A percentile compares a stretch with the other conserved stretches of the same genome.
phyloP scores from a whole-genome alignment of 2,329 filamentous ascomycete genomes.

The Aspergillus niger region DNA sequence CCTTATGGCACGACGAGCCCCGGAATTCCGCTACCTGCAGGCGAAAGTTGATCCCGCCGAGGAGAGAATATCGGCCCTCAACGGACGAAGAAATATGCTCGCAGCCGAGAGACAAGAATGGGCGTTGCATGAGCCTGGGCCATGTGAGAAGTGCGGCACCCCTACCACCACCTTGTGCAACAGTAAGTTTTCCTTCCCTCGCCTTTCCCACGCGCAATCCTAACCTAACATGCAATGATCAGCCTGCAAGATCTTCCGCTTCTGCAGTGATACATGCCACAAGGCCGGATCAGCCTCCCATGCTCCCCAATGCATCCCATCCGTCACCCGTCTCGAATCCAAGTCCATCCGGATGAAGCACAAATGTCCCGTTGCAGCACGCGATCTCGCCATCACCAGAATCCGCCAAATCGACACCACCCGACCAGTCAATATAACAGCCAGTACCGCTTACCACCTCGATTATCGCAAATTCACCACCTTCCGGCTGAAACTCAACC shows the following conservation, averaged over 20 bases:
- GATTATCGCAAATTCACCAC: conserved; percentile 37
- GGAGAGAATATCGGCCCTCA: conserved; percentile 31
- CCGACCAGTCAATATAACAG: conserved; percentile 22
- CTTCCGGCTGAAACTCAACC: conserved; percentile 35
- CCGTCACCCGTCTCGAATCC: conserved; percentile 33
- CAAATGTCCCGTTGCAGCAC: conserved; percentile 26
- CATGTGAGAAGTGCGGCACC: conserved; percentile 25
- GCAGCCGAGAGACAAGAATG: conserved; percentile 30
- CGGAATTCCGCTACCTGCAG: conserved; percentile 28
- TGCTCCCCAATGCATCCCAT: conserved; percentile 29
- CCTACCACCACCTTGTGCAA: conserved; percentile 29
- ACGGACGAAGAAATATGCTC: conserved; percentile 28
- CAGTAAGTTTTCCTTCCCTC: conserved; percentile 20
- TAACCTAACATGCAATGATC: background rate
- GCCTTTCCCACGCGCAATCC: background rate
- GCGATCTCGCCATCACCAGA: conserved; percentile 30
- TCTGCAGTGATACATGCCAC: conserved; percentile 32
- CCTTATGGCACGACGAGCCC: conserved; percentile 27
- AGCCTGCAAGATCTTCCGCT: conserved; percentile 34
- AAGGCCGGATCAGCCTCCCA: conserved; percentile 19
- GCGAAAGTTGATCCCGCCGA: conserved; percentile 31
- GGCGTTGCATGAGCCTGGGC: conserved; percentile 26
- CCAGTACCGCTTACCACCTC: conserved; percentile 33
- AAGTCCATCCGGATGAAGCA: conserved; percentile 33
- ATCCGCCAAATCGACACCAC: conserved; percentile 22